These are phyloP conservation scores for Lomentospora prolificans DNA, from an alignment of 2,329 filamentous ascomycete species.

Conservation along the genomic window DNA sequence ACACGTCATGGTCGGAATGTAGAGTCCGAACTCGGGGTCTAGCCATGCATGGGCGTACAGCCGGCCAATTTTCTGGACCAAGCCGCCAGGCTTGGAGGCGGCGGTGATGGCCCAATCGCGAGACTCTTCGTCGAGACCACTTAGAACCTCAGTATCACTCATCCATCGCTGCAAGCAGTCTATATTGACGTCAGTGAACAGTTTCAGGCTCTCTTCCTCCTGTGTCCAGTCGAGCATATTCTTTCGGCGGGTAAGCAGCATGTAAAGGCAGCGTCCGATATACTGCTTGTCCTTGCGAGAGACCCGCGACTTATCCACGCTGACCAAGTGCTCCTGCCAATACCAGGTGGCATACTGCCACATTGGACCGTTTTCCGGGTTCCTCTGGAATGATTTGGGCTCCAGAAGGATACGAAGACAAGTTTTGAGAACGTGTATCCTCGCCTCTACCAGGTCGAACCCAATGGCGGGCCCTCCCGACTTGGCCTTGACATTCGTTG, in stretches of 20 bases:
- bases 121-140: constrained; percentile 19
- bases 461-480: constrained; percentile 18
- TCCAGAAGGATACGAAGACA: constrained; percentile 31
- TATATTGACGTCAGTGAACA: constrained; percentile 29
- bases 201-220: constrained; percentile 31
- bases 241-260: constrained; percentile 26
- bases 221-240: constrained; percentile 30
- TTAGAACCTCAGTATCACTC: constrained; percentile 21
- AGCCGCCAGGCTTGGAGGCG: constrained; percentile 17
- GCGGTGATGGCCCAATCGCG: constrained; percentile 21
- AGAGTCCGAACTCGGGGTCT: constrained; percentile 21
- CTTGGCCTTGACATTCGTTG: constrained; percentile 10
- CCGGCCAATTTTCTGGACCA: constrained; percentile 27
- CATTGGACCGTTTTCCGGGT: constrained; percentile 3
- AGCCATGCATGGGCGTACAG: constrained; percentile 30
- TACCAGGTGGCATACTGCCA: constrained; percentile 33
- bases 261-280: constrained; percentile 23
- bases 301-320: constrained; percentile 20
- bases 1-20: constrained; percentile 30
- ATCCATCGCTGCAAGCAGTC: constrained; percentile 25
- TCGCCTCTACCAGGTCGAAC: constrained; percentile 24
- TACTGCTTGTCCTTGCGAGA: constrained; percentile 20
- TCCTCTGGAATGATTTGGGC: constrained; percentile 5
- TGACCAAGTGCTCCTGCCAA: constrained; percentile 31
- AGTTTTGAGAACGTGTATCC: constrained; percentile 26